Base-by-base conservation (phyloP, 805 yeast species). In the Metschnikowia hibisci region DNA sequence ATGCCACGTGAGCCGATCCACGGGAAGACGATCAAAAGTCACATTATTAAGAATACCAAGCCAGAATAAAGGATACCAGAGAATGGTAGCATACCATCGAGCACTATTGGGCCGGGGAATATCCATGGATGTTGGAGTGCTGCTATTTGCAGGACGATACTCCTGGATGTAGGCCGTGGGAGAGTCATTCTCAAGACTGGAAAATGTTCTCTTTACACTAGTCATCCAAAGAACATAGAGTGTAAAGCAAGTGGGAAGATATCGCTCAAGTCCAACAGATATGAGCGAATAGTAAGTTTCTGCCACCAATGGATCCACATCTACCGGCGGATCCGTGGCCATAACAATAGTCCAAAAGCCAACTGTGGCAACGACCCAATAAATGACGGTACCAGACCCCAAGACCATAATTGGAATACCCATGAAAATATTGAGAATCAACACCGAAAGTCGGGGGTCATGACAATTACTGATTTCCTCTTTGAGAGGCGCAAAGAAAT, bases 61-160 rank as follows among this genome's bases (percentile, higher is more conserved):
- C 95, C 95, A 87, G 57, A 84, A 84, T 2, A 83, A 69, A 0
- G 90, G 84, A 49, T 84, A 85, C 93, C 96, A 90, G 23, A 78
- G 59, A 0, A 79, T 31, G 26, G 30, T 20, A 11, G 18, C 23
- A 16, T 22, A 20, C 39, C 39, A 23, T n/a, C 34, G 41, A 14
- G 35, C 34, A 23, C 34, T 31, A 15, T 29, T 29, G 41, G 41
- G 34, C 27, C 33, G 22, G 9, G 29, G 33, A 27, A 27, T 35
- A 6, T 37, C 27, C 20, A 37, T 20, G 12, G 40, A 30, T 22
- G 33, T 13, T 9, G n/a, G 20, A n/a, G 14, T 13, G 13, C 22
- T n/a, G 20, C 16, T 20, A 6, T 11, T 18, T 14, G 33, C 18
- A 12, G 26, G 15, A 26, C 11, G 13, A 13, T 29, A 37, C 12